Percentiles rank a stretch among this genome's conserved stretches.
phyloP scores from a whole-genome alignment of 768 basidiomycete species.

The Grammothele lineata region DNA sequence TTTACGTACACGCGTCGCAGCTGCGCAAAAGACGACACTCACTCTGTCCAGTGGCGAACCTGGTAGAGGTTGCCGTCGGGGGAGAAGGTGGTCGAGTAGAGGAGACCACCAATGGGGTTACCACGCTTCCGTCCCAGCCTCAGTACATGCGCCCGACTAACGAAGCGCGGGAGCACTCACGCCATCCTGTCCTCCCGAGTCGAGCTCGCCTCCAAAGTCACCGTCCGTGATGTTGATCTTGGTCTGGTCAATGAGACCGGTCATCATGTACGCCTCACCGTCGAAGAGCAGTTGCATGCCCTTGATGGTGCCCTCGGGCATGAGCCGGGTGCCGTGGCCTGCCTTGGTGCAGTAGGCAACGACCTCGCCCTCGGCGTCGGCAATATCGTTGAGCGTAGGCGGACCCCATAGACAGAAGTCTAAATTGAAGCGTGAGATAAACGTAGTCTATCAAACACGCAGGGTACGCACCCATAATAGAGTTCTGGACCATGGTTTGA shows the following conservation, averaged over 20 bases:
- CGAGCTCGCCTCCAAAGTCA: slow-evolving; percentile 76
- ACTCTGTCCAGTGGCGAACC: slow-evolving; percentile 68
- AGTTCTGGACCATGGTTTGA: slow-evolving; percentile 47
- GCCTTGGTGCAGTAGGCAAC: slow-evolving; percentile 78
- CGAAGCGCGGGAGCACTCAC: too few species aligned
- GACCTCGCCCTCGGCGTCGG: slow-evolving; percentile 62
- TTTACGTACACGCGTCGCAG: background rate
- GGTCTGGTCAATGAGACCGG: slow-evolving; percentile 62
- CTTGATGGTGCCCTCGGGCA: slow-evolving; percentile 58
- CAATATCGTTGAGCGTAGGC: slow-evolving; percentile 48
- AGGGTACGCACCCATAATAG: background rate
- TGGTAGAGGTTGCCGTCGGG: slow-evolving; percentile 42
- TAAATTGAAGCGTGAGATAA: slow-evolving; percentile 30
- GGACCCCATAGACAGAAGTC: slow-evolving; percentile 74
- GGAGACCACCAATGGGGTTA: slow-evolving; percentile 73
- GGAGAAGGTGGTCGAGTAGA: slow-evolving; percentile 60
- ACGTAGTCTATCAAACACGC: background rate
- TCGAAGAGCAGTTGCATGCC: slow-evolving; percentile 65
- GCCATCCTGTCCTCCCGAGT: slow-evolving; percentile 69
- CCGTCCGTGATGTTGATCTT: slow-evolving; percentile 43
- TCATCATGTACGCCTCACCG: slow-evolving; percentile 54
- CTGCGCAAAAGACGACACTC: slow-evolving; percentile 19
- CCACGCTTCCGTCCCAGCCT: slow-evolving; percentile 62
- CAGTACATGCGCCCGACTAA: too few species aligned
- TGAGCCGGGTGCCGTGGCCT: slow-evolving; percentile 66